Conservation (phyloP, 495 filamentous ascomycete genomes). For the Hypoxylon lenormandii region DNA sequence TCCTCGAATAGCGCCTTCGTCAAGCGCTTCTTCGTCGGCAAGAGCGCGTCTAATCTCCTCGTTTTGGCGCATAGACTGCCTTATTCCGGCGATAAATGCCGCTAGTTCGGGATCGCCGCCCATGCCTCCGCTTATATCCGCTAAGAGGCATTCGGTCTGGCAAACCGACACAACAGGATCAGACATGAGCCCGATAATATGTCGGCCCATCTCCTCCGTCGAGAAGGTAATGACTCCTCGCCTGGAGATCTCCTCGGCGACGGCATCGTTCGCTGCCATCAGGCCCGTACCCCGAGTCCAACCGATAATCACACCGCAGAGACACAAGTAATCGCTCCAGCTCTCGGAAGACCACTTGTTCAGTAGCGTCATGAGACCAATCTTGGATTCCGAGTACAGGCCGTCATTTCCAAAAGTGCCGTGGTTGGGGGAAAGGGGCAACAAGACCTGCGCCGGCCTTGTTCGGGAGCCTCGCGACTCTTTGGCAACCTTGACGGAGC, state of each 20-base stretch:
- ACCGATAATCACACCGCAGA: slow-evolving; percentile 96
- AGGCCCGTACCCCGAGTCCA: slow-evolving; percentile 98
- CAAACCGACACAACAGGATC: slow-evolving; percentile 91
- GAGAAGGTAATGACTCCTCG: slow-evolving; percentile 97
- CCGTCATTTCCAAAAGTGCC: slow-evolving; percentile 98
- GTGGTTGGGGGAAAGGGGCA: slow-evolving; percentile 96
- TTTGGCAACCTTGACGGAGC: slow-evolving; percentile 88
- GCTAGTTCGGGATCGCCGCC: slow-evolving; percentile 96
- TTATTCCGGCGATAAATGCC: slow-evolving; percentile 83
- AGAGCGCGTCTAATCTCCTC: slow-evolving; percentile 90
- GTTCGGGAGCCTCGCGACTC: slow-evolving; percentile 85
- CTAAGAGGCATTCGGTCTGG: slow-evolving; percentile 93
- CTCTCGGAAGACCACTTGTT: slow-evolving; percentile 97
- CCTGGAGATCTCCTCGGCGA: slow-evolving; percentile 92
- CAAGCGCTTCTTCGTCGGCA: slow-evolving; percentile 93
- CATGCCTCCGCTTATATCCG: slow-evolving; percentile 93
- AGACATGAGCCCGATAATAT: slow-evolving; percentile 92
- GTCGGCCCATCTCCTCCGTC: slow-evolving; percentile 98
- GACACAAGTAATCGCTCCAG: slow-evolving; percentile 96
- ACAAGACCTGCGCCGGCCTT: slow-evolving; percentile 91
- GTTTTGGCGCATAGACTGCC: slow-evolving; percentile 88
- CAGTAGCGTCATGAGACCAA: slow-evolving; percentile 93
- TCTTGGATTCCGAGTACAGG: slow-evolving; percentile 96
- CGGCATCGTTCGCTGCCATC: slow-evolving; percentile 96
- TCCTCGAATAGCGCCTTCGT: slow-evolving; percentile 94